phyloP scores from a whole-genome alignment of 2,329 filamentous ascomycete genomes.

The Fulvia fulva region DNA sequence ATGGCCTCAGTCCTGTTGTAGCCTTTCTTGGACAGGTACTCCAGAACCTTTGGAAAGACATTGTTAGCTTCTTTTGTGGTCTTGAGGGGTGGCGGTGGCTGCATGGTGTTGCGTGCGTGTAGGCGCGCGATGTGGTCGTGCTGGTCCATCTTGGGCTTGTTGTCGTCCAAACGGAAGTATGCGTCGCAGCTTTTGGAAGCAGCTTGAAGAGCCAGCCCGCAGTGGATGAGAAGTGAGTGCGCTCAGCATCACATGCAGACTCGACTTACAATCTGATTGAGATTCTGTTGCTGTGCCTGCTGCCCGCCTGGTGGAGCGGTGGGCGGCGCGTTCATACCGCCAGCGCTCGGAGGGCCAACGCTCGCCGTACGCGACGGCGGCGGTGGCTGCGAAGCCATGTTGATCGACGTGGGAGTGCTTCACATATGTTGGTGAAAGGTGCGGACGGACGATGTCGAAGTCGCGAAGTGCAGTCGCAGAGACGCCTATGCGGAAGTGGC shows the following conservation, averaged over 20 bases:
- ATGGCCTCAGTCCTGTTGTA: constrained; percentile 91
- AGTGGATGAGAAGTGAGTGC: background rate
- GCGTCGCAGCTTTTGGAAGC: background rate
- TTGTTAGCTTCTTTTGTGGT: constrained; percentile 13
- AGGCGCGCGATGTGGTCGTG: background rate
- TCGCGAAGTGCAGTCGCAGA: constrained; percentile 2
- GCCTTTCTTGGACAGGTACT: constrained; percentile 92
- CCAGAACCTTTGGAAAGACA: constrained; percentile 63
- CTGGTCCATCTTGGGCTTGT: background rate
- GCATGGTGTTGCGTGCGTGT: background rate
- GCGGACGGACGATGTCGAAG: background rate
- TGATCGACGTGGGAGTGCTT: constrained; percentile 1
- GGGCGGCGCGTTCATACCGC: constrained; percentile 42
- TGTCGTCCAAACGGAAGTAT: background rate
- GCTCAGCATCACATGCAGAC: background rate
- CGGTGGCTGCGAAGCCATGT: constrained; percentile 36
- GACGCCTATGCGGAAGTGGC: background rate
- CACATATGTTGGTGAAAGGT: constrained; percentile 2
- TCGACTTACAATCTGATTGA: constrained; percentile 87
- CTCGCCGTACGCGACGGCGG: constrained; percentile 35
- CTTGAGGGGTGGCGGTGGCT: background rate
- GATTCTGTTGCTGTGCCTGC: constrained; percentile 48
- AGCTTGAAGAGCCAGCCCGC: background rate
- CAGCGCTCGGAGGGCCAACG: constrained; percentile 33
- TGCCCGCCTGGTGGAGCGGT: constrained; percentile 44